Base-by-base conservation (phyloP, 805 yeast genomes). In the Priceomyces castillae region DNA sequence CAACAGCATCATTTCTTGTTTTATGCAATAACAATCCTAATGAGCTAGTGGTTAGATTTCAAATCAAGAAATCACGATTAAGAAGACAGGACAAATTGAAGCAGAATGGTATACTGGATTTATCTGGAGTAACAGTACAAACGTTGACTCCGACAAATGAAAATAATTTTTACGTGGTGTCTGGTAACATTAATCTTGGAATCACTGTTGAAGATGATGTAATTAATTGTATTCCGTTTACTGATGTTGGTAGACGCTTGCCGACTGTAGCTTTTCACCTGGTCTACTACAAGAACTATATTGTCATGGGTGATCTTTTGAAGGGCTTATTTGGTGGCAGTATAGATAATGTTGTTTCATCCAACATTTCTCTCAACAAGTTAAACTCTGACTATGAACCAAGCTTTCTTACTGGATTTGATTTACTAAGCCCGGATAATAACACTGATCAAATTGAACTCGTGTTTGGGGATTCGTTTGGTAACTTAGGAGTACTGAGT, bases 391-490 rank as follows among this genome's bases (percentile, higher is more conserved):
- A 26, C 5, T 36, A 40, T 19, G 46, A 41, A 16, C 49, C 55
- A 1, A 28, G 41, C 4, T 53, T 49, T 39, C 40, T 48, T n/a
- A 47, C 62, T 1, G 47, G 49, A 0, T 40, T 54, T 5, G 55
- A 48, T 7, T 34, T 37, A 6, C 39, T 47, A 10, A 25, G 37
- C 7, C 19, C 14, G n/a, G 18, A 17, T 5, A 41, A 4, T 10
- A 33, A 34, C 33, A 12, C 38, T 34, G 36, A 30, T 6, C 9
- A 12, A 10, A 12, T 12, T 26, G 39, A 42, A 7, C 20, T 52
- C 6, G 26, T 63, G 0, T 40, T 46, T 15, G 66, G 64, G 4
- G 72, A 67, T 40, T 52, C 64, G 0, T 45, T 50, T 15, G 73
- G 73, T 1, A 65, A 66, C 39, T 25, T 62, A 11, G 51, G 42